These are phyloP conservation scores for Lipomyces spencermartinsiae DNA, from an alignment of 805 yeast genomes.

Conservation along the genomic window DNA sequence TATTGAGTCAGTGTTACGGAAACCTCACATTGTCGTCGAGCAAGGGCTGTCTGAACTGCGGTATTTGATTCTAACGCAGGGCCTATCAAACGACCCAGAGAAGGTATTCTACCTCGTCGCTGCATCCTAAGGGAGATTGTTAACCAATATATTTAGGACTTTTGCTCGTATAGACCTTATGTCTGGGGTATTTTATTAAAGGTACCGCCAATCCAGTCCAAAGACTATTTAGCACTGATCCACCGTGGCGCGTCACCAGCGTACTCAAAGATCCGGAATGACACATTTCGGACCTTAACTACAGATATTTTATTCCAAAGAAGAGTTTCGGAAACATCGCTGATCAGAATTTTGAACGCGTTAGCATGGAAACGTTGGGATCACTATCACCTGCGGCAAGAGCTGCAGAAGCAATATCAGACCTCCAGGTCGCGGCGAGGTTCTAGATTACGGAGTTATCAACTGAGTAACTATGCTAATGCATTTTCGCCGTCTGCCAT, in stretches of 20 bases:
- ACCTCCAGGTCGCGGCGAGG: slow-evolving; percentile 13
- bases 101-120: slow-evolving; percentile 11
- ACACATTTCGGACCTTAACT: slow-evolving; percentile 83
- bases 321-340: slow-evolving; percentile 70
- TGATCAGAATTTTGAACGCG: slow-evolving; percentile 74
- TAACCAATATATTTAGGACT: slow-evolving; percentile 43
- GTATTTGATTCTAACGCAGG: slow-evolving; percentile 33
- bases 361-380: slow-evolving; percentile 55
- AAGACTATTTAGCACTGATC: slow-evolving; percentile 60
- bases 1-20: slow-evolving; percentile 26
- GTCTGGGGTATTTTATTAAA: slow-evolving; percentile 82
- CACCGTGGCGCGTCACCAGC: slow-evolving; percentile 63
- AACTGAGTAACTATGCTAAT: not conserved
- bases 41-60: slow-evolving; percentile 37
- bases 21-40: slow-evolving; percentile 28
- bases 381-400: slow-evolving; percentile 9
- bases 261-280: slow-evolving; percentile 76
- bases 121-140: not conserved
- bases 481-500: not conserved
- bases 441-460: slow-evolving; percentile 7
- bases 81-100: slow-evolving; percentile 31
- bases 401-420: slow-evolving; percentile 30
- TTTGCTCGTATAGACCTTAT: slow-evolving; percentile 71
- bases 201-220: slow-evolving; percentile 63
- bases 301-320: slow-evolving; percentile 69